Conservation (phyloP, 1,284 basidiomycete species). For the Cutaneotrichosporon sp. region DNA sequence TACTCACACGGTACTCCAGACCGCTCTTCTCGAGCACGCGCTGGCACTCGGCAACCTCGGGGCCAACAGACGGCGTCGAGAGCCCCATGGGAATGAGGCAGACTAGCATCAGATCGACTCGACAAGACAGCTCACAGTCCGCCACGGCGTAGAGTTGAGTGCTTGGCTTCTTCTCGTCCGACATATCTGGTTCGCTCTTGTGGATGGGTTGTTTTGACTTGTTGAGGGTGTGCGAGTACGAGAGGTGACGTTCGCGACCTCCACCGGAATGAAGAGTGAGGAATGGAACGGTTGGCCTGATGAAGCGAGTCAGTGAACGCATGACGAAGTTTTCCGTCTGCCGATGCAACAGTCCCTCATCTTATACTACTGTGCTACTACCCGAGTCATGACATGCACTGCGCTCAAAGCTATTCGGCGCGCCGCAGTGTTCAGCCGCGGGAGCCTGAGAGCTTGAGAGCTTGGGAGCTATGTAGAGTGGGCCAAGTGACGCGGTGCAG, state of each 20-base stretch:
- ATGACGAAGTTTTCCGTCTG: too few relatives aligned
- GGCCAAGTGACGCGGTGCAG: too few relatives aligned
- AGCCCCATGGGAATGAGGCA: constrained; percentile 55
- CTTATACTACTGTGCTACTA: too few relatives aligned
- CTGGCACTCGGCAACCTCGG: constrained; percentile 64
- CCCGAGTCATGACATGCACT: background rate
- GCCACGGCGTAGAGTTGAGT: constrained; percentile 35
- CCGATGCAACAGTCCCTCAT: too few relatives aligned
- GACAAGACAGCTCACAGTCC: constrained; percentile 23
- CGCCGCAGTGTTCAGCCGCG: background rate
- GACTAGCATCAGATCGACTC: constrained; percentile 30
- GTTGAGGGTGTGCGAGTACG: background rate
- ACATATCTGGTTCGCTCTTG: background rate
- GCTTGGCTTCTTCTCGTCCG: constrained; percentile 1
- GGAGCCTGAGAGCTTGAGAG: background rate
- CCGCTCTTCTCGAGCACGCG: constrained; percentile 77
- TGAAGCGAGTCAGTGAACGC: background rate
- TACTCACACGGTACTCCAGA: constrained; percentile 70
- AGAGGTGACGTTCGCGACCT: background rate
- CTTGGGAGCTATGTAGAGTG: background rate
- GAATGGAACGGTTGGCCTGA: background rate
- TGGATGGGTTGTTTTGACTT: background rate
- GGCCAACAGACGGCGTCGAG: constrained; percentile 48
- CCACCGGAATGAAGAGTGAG: background rate
- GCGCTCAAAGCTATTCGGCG: background rate